phyloP scores from a whole-genome alignment of 345 rosid genomes.

The Noccaea bulbosa region DNA sequence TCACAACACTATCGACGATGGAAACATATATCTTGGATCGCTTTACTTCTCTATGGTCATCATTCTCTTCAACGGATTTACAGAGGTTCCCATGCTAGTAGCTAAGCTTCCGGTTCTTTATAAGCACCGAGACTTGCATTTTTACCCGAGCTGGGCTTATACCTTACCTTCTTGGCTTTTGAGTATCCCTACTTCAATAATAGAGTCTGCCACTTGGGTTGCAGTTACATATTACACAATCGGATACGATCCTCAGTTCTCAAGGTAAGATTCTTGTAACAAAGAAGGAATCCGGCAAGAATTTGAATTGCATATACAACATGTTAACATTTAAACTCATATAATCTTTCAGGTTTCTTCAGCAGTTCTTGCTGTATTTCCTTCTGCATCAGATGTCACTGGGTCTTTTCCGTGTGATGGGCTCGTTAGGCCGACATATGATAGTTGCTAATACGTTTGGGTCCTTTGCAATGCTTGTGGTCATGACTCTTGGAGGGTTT shows the following conservation, averaged over 20 bases:
- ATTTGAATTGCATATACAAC: neutral
- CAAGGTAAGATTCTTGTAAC: constrained; percentile 52
- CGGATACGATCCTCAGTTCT: constrained; percentile 84
- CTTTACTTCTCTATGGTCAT: constrained; percentile 96
- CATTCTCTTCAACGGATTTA: constrained; percentile 95
- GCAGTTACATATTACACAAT: constrained; percentile 82
- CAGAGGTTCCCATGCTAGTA: constrained; percentile 96
- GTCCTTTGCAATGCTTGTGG: constrained; percentile 95
- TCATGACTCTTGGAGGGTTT: constrained; percentile 97
- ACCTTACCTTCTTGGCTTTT: constrained; percentile 91
- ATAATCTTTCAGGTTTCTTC: constrained; percentile 71
- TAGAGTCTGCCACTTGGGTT: constrained; percentile 96
- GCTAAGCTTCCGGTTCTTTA: constrained; percentile 95
- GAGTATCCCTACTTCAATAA: constrained; percentile 84
- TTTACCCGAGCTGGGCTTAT: constrained; percentile 97
- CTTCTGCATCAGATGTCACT: constrained; percentile 94
- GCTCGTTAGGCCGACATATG: constrained; percentile 95
- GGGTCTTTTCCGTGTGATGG: constrained; percentile 92
- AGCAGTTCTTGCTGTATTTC: constrained; percentile 83
- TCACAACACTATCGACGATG: constrained; percentile 81
- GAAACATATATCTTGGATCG: constrained; percentile 84
- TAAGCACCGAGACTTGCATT: constrained; percentile 93
- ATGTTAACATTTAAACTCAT: constrained; percentile 33
- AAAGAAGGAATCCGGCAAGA: constrained; percentile 7
- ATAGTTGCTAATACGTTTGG: constrained; percentile 97